A percentile compares a stretch with the other conserved stretches of the same genome.
Conservation (phyloP, 2,329 filamentous ascomycete genomes). For the Magnaporthiopsis poae region DNA sequence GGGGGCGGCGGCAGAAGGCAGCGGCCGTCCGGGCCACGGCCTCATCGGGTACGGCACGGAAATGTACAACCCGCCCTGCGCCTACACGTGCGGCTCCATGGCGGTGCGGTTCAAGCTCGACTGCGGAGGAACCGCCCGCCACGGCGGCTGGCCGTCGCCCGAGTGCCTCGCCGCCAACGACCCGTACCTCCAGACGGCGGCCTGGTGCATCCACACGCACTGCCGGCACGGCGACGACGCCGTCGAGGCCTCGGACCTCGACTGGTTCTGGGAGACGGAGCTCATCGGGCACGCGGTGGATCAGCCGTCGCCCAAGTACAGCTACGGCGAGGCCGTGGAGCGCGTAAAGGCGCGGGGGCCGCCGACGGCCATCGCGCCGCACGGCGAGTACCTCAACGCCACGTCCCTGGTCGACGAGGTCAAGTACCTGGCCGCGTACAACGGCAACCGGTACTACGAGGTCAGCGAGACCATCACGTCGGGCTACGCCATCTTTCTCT, state of each 20-base stretch:
- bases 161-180: slow-evolving; percentile 12
- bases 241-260: neutral
- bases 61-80: slow-evolving; percentile 2
- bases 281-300: neutral
- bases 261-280: neutral
- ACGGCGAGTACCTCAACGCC: slow-evolving; percentile 4
- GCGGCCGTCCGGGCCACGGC: neutral
- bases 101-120: neutral
- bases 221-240: neutral
- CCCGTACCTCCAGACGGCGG: slow-evolving; percentile 18
- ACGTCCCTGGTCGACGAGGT: neutral
- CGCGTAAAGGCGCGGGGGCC: neutral
- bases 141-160: too few species aligned
- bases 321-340: neutral
- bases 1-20: neutral
- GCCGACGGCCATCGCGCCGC: slow-evolving; percentile 9
- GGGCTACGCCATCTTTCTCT: neutral
- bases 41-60: neutral
- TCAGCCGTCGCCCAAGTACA: neutral
- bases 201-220: slow-evolving; percentile 18
- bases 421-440: neutral
- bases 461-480: neutral
- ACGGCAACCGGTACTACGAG: neutral
- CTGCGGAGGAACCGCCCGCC: neutral
- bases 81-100: neutral